Evolutionary conservation across 352 stramenopile species (phyloP), one percentile per base, ranked within the genome.

Genomic region (Achlya hypogyna): DNA sequence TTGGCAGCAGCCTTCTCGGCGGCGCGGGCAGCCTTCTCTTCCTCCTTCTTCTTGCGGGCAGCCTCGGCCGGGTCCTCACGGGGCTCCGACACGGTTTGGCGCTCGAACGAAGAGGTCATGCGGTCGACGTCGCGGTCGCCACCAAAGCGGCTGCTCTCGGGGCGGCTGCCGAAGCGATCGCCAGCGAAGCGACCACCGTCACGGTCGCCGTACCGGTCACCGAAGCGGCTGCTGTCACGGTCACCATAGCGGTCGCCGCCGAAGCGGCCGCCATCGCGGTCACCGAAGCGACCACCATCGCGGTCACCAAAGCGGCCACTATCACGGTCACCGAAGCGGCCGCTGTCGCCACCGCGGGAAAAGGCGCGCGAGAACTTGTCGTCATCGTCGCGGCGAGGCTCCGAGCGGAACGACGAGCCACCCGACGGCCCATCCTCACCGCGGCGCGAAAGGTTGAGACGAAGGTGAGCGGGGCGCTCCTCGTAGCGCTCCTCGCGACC

Each of bases 391-490:
- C 74, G 63, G 43, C 72, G 72, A 29, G 72, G 71, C 43, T 69
- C 70, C 25, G 78, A 79, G 35, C 65, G 70, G 38, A 52, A 65
- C 54, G 58, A 65, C 20, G 43, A 51, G n/a, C 28, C 59, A 27
- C 32, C 28, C n/a, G 64, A 45, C 10, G 62, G 65, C 20, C 74
- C 71, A 0, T 70, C 72, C 18, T 71, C 54, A 31, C 69, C 52
- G 38, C 82, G 81, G n/a, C 79, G 80, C 71, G 75, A 63, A 49
- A 92, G 70, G 69, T 92, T 92, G 65, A 92, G 62, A 29, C 82
- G 80, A 81, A 92, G 85, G 70, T 88, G 79, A 18, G 83, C 67
- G n/a, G 83, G 83, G 29, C 83, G 79, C 67, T 88, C 83, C 65
- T 89, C 81, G 71, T 82, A 89, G 53, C 82, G 82, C 42, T 73